These are phyloP conservation scores for Thelonectria rubi DNA, from an alignment of 2,329 filamentous ascomycete genomes.

Conservation along the genomic window DNA sequence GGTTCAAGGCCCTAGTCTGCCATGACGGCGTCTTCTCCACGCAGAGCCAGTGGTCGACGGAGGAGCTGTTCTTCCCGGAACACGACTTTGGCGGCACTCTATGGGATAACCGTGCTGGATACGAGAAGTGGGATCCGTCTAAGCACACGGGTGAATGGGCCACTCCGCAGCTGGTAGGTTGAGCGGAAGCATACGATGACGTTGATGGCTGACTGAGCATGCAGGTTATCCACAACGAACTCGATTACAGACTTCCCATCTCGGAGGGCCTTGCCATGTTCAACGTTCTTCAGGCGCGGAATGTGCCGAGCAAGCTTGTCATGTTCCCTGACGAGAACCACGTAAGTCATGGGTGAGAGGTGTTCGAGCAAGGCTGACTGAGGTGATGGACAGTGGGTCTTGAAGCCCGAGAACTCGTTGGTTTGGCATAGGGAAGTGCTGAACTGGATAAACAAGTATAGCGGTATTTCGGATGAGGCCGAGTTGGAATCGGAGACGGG, in stretches of 20 bases:
- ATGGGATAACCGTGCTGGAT: slow-evolving; percentile 69
- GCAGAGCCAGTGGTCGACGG: slow-evolving; percentile 69
- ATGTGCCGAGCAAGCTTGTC: slow-evolving; percentile 79
- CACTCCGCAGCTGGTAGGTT: slow-evolving; percentile 80
- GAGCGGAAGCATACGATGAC: neutral
- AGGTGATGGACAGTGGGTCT: slow-evolving; percentile 69
- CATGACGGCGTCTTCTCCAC: slow-evolving; percentile 88
- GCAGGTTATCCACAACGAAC: slow-evolving; percentile 80
- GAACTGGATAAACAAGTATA: slow-evolving; percentile 76
- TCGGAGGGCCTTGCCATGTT: slow-evolving; percentile 86
- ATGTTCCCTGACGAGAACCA: slow-evolving; percentile 82
- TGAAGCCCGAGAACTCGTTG: slow-evolving; percentile 90
- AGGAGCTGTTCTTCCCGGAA: slow-evolving; percentile 76
- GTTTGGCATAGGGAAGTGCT: slow-evolving; percentile 91
- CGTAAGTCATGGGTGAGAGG: slow-evolving; percentile 41
- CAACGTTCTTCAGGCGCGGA: slow-evolving; percentile 81
- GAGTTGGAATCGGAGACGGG: slow-evolving; percentile 33
- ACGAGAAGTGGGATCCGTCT: slow-evolving; percentile 76
- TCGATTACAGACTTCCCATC: slow-evolving; percentile 89
- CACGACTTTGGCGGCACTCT: slow-evolving; percentile 72
- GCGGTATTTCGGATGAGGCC: slow-evolving; percentile 51
- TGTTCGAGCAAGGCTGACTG: neutral
- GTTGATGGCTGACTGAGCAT: slow-evolving; percentile 14
- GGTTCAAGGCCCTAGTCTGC: slow-evolving; percentile 87
- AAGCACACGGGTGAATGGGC: slow-evolving; percentile 74